These are phyloP conservation scores for Ambrosia trifida DNA, from an alignment of 129 eudicot species.

Conservation along the genomic window DNA sequence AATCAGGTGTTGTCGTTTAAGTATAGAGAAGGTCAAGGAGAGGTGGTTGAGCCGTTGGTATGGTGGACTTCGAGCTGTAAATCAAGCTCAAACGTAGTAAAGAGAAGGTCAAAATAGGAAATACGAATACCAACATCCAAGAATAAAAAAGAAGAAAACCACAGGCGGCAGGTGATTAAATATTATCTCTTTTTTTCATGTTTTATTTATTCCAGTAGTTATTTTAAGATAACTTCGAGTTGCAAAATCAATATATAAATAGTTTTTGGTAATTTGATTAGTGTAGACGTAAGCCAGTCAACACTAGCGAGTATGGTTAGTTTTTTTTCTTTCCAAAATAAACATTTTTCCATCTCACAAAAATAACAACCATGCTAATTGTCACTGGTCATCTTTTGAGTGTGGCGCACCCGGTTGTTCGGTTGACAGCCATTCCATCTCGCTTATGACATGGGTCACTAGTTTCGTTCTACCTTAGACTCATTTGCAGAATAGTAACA, in stretches of 20 bases:
- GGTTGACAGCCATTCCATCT: no score
- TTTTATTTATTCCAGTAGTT: slow-evolving; percentile 7
- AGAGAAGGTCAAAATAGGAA: slow-evolving; percentile 36
- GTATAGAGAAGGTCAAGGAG: slow-evolving; percentile 63
- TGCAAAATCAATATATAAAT: neutral
- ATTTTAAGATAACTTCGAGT: slow-evolving; percentile 3
- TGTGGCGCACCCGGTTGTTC: no score
- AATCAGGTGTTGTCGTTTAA: slow-evolving; percentile 49
- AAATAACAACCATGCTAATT: no score
- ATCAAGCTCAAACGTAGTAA: slow-evolving; percentile 17
- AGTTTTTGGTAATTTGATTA: slow-evolving; percentile 14
- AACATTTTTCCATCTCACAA: no score
- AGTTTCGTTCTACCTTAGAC: no score
- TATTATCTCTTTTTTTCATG: neutral
- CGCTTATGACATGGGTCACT: no score
- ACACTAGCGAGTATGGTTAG: neutral
- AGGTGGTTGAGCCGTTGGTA: slow-evolving; percentile 48
- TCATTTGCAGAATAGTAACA: no score
- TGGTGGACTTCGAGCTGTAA: slow-evolving; percentile 25
- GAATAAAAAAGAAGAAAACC: neutral
- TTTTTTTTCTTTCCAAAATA: no score
- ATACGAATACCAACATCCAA: slow-evolving; percentile 30
- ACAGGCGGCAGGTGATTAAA: slow-evolving; percentile 14
- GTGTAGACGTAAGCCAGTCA: slow-evolving; percentile 23
- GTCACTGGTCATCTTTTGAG: no score